Evolutionary conservation across 75 land plant species (phyloP), one percentile per base, ranked within the genome.

Genomic region (Cryptomeria japonica): DNA sequence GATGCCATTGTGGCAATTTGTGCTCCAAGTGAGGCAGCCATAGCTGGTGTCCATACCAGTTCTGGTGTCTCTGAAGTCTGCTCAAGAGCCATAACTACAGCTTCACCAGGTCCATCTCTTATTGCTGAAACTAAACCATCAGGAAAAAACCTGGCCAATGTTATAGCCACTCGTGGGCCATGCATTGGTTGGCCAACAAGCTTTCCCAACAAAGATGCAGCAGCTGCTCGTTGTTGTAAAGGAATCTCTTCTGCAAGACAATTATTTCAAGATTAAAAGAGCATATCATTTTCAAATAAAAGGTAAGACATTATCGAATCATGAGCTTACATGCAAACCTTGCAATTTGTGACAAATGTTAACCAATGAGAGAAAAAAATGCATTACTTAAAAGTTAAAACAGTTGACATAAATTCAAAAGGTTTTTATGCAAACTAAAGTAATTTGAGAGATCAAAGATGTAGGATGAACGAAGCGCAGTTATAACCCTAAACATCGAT

Each of bases 11-110:
- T 98, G 19, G 97, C 90, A 83, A 98, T 88, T 68, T 98, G 99
- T 83, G 99, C 99, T 86, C 96, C 92, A 37, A 98, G 92, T 76
- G 99, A 97, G 41, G 99, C 90, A 53, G 99, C 99, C 99, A 98
- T 98, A 36, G 99, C 99, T 85, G 99, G 97, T 41, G 97, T 98
- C 99, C 99, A 98, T 11, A 98, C 99, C 88, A 98, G 95, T 87
- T 98, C 99, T 78, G 99, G 99, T 32, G 99, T 98, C 86, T 98
- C 99, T 80, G 99, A 96, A 78, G 95, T 98, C 89, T 96, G 99
- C 85, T 98, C 99, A 86, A 98, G 93, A 25, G 97, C 93, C 80
- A 88, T 84, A 36, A 98, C 95, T 61, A 98, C 99, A 87, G 96
- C 93, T 88, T 98, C 99, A 77, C 99, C 99, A 85, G 99, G 99